Percentiles rank a stretch among this genome's conserved stretches.
These are phyloP conservation scores for Marchantia paleacea DNA, from an alignment of 225 moss, liverwort and hornwort genomes.

Conservation along the genomic window DNA sequence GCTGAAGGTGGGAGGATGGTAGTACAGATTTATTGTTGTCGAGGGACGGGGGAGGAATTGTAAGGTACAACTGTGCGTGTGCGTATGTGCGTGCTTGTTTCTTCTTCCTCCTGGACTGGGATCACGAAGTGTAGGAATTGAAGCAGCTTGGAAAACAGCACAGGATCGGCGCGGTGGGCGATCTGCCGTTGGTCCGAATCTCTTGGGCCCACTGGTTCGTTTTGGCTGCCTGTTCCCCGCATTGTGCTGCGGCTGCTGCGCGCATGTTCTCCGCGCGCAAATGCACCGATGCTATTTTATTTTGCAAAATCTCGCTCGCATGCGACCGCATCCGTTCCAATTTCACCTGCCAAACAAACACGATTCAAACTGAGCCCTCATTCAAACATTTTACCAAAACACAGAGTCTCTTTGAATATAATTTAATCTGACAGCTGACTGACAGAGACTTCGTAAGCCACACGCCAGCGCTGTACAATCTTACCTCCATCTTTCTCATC, in stretches of 20 bases:
- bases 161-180: constrained; percentile 17
- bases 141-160: constrained; percentile 19
- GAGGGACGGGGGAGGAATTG: neutral
- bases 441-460: neutral
- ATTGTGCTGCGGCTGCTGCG: constrained; percentile 70
- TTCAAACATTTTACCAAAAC: too few relatives aligned
- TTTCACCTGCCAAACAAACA: constrained; percentile 60
- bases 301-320: constrained; percentile 78
- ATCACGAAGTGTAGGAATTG: constrained; percentile 10
- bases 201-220: constrained; percentile 56
- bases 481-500: constrained; percentile 92
- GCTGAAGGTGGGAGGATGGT: neutral
- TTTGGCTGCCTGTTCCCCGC: constrained; percentile 75
- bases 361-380: too few relatives aligned
- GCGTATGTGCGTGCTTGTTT: neutral
- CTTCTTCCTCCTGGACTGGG: neutral
- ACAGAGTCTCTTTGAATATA: too few relatives aligned
- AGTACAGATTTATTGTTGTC: neutral
- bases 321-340: constrained; percentile 94
- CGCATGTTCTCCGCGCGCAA: constrained; percentile 83
- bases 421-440: neutral
- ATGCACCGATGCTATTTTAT: constrained; percentile 73
- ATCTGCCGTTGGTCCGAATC: constrained; percentile 49
- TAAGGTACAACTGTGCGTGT: neutral
- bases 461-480: neutral